A percentile compares a stretch with the other conserved stretches of the same genome.
phyloP scores from a whole-genome alignment of 225 moss, liverwort and hornwort genomes.

The Marchantia polymorpha region DNA sequence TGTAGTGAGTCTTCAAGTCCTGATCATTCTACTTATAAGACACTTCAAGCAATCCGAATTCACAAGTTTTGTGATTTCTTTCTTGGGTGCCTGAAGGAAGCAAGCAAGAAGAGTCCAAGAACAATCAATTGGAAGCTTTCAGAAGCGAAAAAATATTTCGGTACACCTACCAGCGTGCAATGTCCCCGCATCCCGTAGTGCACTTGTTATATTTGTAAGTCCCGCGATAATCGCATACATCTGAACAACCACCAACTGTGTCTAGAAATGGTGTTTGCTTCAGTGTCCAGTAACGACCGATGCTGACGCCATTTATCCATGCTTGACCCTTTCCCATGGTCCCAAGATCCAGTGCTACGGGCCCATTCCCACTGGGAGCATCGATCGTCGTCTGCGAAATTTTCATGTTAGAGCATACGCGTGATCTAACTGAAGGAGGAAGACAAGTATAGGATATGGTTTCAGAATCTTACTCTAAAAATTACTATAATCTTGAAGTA shows the following conservation, averaged over 20 bases:
- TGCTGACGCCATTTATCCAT: constrained; percentile 75
- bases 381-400: constrained; percentile 58
- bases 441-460: too few relatives aligned
- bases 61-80: too few relatives aligned
- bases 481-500: background rate
- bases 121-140: background rate
- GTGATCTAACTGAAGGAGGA: too few relatives aligned
- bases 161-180: constrained; percentile 69
- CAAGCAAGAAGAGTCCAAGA: background rate
- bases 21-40: background rate
- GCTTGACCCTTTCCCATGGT: constrained; percentile 83
- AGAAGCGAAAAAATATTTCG: too few relatives aligned
- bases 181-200: constrained; percentile 58
- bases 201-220: constrained; percentile 50
- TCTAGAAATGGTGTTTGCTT: constrained; percentile 45
- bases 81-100: background rate
- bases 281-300: constrained; percentile 78
- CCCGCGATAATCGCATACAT: constrained; percentile 65
- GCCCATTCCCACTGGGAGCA: constrained; percentile 59
- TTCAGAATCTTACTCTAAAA: background rate
- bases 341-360: constrained; percentile 60
- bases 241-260: constrained; percentile 25
- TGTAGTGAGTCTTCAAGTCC: background rate
- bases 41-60: background rate
- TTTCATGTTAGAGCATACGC: too few relatives aligned